These are phyloP conservation scores for Capsicum rhomboideum DNA, from an alignment of 257 asterid genomes.

Conservation along the genomic window DNA sequence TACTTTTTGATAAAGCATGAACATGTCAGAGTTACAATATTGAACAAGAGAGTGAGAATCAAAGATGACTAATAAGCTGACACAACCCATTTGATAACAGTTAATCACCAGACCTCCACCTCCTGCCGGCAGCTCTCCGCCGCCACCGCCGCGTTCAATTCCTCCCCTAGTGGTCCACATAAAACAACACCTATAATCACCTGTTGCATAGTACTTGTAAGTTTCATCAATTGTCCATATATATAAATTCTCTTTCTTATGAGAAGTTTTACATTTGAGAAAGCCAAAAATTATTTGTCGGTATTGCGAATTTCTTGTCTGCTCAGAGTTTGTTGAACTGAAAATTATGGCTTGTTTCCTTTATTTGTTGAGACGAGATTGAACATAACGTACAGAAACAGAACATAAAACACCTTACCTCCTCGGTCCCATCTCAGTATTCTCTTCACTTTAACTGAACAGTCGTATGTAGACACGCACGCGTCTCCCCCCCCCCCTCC, in stretches of 20 bases:
- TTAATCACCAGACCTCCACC: background rate
- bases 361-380: constrained; percentile 4
- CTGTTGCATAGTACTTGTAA: background rate
- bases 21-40: background rate
- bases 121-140: background rate
- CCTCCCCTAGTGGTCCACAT: background rate
- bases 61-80: background rate
- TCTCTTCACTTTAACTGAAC: background rate
- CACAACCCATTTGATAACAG: background rate
- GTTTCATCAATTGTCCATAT: background rate
- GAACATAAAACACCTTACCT: background rate
- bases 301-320: background rate
- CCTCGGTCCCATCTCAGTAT: background rate
- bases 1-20: background rate
- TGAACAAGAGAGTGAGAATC: background rate
- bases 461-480: background rate
- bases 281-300: background rate
- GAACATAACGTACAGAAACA: background rate
- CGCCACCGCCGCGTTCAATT: background rate
- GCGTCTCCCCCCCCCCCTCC: background rate
- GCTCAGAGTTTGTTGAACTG: constrained; percentile 6
- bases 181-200: background rate
- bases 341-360: constrained; percentile 2
- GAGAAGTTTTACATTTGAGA: background rate
- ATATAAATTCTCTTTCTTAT: background rate